These are phyloP conservation scores for Suillus cothurnatus DNA, from an alignment of 768 basidiomycete genomes.

Conservation along the genomic window DNA sequence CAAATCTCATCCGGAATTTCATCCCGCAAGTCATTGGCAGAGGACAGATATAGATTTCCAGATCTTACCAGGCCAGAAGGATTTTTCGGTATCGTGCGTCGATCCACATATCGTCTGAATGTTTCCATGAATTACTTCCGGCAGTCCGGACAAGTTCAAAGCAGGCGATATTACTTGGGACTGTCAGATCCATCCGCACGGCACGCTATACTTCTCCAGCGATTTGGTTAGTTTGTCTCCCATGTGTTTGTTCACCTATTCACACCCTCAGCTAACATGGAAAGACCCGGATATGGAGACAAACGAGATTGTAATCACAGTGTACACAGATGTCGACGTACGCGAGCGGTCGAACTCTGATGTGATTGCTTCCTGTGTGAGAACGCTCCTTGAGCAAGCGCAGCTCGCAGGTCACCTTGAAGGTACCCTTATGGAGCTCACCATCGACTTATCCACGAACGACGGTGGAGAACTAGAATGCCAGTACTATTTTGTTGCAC, in stretches of 20 bases:
- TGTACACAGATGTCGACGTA: conserved; percentile 1
- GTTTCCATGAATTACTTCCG: too few species aligned
- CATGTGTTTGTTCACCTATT: neutral
- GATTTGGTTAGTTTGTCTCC: neutral
- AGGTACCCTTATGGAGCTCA: neutral
- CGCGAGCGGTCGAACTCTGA: neutral
- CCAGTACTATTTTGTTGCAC: neutral
- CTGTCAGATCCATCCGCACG: neutral
- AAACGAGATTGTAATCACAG: neutral
- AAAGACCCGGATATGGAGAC: neutral
- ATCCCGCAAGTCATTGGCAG: too few species aligned
- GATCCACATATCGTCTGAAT: too few species aligned
- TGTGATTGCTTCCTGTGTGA: neutral
- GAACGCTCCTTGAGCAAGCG: neutral
- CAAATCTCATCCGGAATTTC: too few species aligned
- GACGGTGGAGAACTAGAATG: neutral
- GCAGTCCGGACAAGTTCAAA: neutral
- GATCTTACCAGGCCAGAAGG: neutral
- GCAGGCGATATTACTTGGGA: neutral
- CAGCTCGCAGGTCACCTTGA: neutral
- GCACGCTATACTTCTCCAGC: neutral
- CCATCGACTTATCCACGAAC: neutral
- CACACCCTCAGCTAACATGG: neutral
- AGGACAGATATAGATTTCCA: neutral
- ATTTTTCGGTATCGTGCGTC: neutral